Evolutionary conservation across 106 monocot species (phyloP), one percentile per base, ranked within the genome.

Genomic region (Phalaenopsis aphrodite): DNA sequence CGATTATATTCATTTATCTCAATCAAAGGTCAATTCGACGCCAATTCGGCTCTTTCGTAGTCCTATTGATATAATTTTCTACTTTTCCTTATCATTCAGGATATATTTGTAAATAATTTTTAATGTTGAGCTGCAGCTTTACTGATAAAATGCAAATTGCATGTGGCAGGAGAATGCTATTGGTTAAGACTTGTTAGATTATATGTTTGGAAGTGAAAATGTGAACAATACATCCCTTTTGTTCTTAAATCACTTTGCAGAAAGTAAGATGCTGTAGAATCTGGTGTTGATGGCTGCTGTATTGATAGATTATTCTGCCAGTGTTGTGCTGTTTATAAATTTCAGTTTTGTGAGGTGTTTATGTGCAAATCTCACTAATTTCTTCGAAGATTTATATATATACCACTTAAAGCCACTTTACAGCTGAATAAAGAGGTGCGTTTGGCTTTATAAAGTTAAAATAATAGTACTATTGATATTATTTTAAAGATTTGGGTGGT

Each of bases 111-210:
- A 52, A 12, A 52, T 2, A 12, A 52, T 12, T 52, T 11, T 12
- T 48, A 3, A 52, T 52, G 52, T 12, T 52, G 52, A 15, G 10
- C 6, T 77, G 16, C 17, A 46, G 41, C 39, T 38, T 73, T 72
- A 17, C 74, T 74, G 6, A n/a, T 36, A 42, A 19, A 18, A 36
- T 81, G 45, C 42, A 74, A 23, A 75, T 77, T 56, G 16, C 80
- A 14, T 18, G 64, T 79, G 49, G 56, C 86, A 90, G 90, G 61
- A n/a, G 21, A 83, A 91, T 79, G 88, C 85, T 68, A 89, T 94
- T 17, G 91, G 88, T 38, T 90, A 88, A 30, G 30, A 30, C 30
- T 30, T 30, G 84, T 77, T 41, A 45, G 2, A 4, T 6, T 52
- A 10, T 52, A 52, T 52, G 52, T 12, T 1, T 12, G 12, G 12